Evolutionary conservation across 164 flowering plant genomes (phyloP).

Genomic region (Annona cherimola): DNA sequence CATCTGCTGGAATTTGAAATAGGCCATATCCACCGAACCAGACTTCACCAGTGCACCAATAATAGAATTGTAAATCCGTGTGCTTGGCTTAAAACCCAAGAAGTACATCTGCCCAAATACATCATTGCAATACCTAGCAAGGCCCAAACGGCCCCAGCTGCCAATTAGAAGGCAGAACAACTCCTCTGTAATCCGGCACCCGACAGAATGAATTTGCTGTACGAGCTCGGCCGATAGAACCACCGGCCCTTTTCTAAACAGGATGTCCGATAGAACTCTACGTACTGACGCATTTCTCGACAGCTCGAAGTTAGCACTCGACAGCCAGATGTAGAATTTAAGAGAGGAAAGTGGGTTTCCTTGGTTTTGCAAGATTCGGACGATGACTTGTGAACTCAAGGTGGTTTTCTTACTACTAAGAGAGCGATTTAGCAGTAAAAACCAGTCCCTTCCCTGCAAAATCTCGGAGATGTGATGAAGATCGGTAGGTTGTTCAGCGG

Average conservation of each 20-base stretch:
- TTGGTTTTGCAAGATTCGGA: slow-evolving; percentile 61
- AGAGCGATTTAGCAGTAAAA: slow-evolving; percentile 57
- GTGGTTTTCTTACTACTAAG: slow-evolving; percentile 28
- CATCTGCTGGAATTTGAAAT: slow-evolving; percentile 92
- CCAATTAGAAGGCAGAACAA: slow-evolving; percentile 66
- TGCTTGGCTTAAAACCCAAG: slow-evolving; percentile 63
- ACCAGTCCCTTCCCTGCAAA: slow-evolving; percentile 67
- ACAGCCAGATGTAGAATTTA: slow-evolving; percentile 77
- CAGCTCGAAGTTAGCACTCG: slow-evolving; percentile 28
- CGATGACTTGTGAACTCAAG: slow-evolving; percentile 39
- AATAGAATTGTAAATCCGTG: slow-evolving; percentile 83
- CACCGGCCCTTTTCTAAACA: slow-evolving; percentile 73
- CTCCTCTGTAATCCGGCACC: slow-evolving; percentile 50
- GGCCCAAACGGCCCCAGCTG: slow-evolving; percentile 93
- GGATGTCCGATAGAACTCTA: slow-evolving; percentile 40
- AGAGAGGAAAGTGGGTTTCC: slow-evolving; percentile 52
- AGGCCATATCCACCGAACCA: slow-evolving; percentile 82
- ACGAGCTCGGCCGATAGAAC: slow-evolving; percentile 63
- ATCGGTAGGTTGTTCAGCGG: slow-evolving; percentile 26
- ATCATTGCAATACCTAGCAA: slow-evolving; percentile 74
- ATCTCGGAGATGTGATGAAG: slow-evolving; percentile 40
- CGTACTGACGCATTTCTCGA: slow-evolving; percentile 40
- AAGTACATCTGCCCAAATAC: slow-evolving; percentile 79
- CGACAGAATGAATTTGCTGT: slow-evolving; percentile 44
- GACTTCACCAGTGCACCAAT: slow-evolving; percentile 82